Evolutionary conservation across 257 asterid species (phyloP), one percentile per base, ranked within the genome.

Genomic region (Ilex asprella): DNA sequence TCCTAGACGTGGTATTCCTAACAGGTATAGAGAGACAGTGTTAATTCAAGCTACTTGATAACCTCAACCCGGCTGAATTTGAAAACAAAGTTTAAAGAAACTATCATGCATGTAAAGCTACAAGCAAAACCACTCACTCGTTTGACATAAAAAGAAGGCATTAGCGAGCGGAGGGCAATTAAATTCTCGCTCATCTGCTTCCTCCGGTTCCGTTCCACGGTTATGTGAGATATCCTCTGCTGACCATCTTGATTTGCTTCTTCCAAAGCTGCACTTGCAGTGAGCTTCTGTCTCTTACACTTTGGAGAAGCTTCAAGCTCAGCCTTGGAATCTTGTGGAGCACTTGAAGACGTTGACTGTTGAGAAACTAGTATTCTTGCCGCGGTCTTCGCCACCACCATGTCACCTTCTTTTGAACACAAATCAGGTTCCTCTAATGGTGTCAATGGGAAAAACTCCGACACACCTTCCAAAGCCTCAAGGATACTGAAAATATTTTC

Each of bases 101-200:
- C 27, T 21, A 21, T 21, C 27, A 10, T 46, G 14, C 3, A 46
- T 5, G 3, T 46, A 10, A 46, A 46, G 10, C 3, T 46, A 14
- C 3, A 46, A 7, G 3, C 30, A 13, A 55, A 29, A 44, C 15
- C 5, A 77, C 76, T 10, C 73, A 86, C 95, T 63, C 96, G 72
- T 76, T 86, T 86, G 75, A 84, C 95, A 58, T 89, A 84, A 61
- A 89, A 86, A 76, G 86, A 77, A 58, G 95, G 97, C 95, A 84
- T 86, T 67, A 89, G 63, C 47, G 97, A 70, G 12, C 95, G 93
- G 63, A 89, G 78, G 47, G 82, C 83, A 12, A 87, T 52, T 47
- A 89, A 82, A 61, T 89, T 84, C 67, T 82, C 95, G 15, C 86
- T 89, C 95, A 89, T 89, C 72, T 89, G 97, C 81, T 82, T 89